Base-by-base conservation (phyloP, 768 basidiomycete genomes). In the Boletus pseudopeckii region DNA sequence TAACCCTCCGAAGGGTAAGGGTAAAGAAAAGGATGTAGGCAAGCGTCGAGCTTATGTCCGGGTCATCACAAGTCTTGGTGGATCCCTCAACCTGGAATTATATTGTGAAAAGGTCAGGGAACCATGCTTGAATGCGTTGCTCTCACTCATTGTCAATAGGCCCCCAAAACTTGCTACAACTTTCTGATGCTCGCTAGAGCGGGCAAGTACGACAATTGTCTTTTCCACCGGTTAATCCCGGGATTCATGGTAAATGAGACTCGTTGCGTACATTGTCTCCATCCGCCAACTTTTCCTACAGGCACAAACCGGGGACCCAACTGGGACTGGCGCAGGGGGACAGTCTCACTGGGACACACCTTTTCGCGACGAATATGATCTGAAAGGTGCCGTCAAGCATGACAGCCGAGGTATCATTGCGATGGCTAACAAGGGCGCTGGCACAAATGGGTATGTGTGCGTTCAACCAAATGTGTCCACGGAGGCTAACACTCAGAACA, bases 271-370 rank as follows among this genome's bases (percentile, higher is more conserved):
- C 24, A 17, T 38, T 43, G 4, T 24, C 30, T 52, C n/a, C 32
- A 48, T 55, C 37, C n/a, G 20, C 24, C 34, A 8, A 59, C 51
- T n/a, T 33, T 53, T 10, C 14, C 42, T 18, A 2, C 55, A 94
- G 93, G 83, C 94, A n/a, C 96, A 98, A 81, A 94, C 94, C 2
- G 97, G 97, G 32, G 97, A 99, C 67, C 97, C 97, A 7, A 92
- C 92, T 1, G 96, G 97, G 2, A 98, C 94, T 2, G 97, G 97
- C 1, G 77, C 89, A 30, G 97, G 97, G 9, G 97, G 97, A 6
- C 80, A 92, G 61, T 93, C 91, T 7, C 84, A 84, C 67, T 98
- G 97, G 97, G 94, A 92, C 1, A 92, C 88, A 15, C 90, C 93
- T 10, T 99, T 99, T 74, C 83, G 95, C 52, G 97, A 99, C 64